phyloP scores from a whole-genome alignment of 2,329 filamentous ascomycete genomes.

The Fusarium sororula region DNA sequence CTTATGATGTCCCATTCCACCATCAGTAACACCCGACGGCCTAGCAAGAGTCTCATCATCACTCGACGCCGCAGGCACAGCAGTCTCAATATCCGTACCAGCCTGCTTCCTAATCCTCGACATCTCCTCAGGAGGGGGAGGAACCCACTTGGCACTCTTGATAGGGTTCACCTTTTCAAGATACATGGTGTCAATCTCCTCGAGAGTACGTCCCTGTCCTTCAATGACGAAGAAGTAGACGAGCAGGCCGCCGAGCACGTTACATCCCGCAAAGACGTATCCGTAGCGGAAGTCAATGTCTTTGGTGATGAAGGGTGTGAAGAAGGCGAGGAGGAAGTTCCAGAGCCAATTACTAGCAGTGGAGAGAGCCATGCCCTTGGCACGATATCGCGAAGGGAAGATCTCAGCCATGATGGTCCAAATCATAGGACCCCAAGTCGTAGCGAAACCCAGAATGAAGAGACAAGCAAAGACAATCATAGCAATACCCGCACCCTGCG shows the following conservation, averaged over 20 bases:
- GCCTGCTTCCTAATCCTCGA: slow-evolving; percentile 53
- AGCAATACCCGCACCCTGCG: slow-evolving; percentile 60
- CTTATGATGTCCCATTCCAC: slow-evolving; percentile 8
- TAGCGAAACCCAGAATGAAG: slow-evolving; percentile 73
- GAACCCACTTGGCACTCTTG: slow-evolving; percentile 66
- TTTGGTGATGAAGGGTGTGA: slow-evolving; percentile 80
- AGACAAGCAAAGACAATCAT: slow-evolving; percentile 72
- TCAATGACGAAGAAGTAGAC: slow-evolving; percentile 85
- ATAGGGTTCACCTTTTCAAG: slow-evolving; percentile 70
- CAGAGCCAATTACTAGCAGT: slow-evolving; percentile 73
- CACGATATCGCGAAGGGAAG: slow-evolving; percentile 70
- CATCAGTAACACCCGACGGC: slow-evolving; percentile 10
- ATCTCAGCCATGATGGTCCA: slow-evolving; percentile 73
- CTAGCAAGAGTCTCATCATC: slow-evolving; percentile 32
- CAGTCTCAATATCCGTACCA: slow-evolving; percentile 50
- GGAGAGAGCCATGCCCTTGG: slow-evolving; percentile 67
- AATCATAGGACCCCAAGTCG: slow-evolving; percentile 72
- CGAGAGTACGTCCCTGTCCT: slow-evolving; percentile 75
- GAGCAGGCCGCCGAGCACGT: slow-evolving; percentile 68
- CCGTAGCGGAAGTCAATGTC: slow-evolving; percentile 78
- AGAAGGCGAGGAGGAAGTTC: slow-evolving; percentile 81
- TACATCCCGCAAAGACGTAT: slow-evolving; percentile 79
- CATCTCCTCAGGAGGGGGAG: slow-evolving; percentile 56
- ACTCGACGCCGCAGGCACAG: not conserved
- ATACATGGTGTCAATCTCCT: slow-evolving; percentile 85